Conservation (phyloP, 768 basidiomycete species). For the Albatrellus ellisii region DNA sequence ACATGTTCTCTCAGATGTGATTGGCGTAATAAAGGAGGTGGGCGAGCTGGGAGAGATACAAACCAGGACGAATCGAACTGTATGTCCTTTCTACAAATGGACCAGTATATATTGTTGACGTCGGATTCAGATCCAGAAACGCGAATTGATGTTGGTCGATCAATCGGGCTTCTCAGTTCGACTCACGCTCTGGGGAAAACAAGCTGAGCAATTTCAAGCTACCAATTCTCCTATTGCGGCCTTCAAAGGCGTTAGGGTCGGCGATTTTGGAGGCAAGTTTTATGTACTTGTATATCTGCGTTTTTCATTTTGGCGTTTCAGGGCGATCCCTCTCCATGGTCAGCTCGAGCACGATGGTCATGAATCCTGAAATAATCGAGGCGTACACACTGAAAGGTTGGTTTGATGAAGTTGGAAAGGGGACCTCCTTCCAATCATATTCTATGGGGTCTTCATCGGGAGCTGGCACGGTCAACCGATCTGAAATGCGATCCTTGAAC, state of each 20-base stretch:
- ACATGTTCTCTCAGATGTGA: slow-evolving; percentile 49
- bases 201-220: slow-evolving; percentile 69
- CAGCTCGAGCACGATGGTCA: slow-evolving; percentile 65
- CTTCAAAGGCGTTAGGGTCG: slow-evolving; percentile 88
- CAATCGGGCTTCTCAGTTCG: slow-evolving; percentile 64
- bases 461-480: slow-evolving; percentile 46
- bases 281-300: slow-evolving; percentile 1
- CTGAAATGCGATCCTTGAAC: slow-evolving; percentile 57
- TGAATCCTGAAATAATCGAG: slow-evolving; percentile 88
- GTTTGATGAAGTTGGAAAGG: slow-evolving; percentile 66
- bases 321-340: slow-evolving; percentile 80
- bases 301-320: slow-evolving; percentile 17
- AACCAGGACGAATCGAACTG: slow-evolving; percentile 62
- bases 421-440: slow-evolving; percentile 60
- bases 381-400: slow-evolving; percentile 82
- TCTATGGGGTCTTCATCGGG: no score
- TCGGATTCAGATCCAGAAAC: slow-evolving; percentile 56
- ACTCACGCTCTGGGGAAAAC: slow-evolving; percentile 91
- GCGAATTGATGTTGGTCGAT: slow-evolving; percentile 85
- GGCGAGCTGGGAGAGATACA: slow-evolving; percentile 56
- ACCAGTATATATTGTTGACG: neutral
- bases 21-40: slow-evolving; percentile 76
- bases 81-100: slow-evolving; percentile 1
- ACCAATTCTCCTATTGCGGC: slow-evolving; percentile 64
- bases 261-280: slow-evolving; percentile 70